Percentiles rank a stretch among this genome's conserved stretches.
Conservation (phyloP, 768 basidiomycete species). For the Chiua virens region DNA sequence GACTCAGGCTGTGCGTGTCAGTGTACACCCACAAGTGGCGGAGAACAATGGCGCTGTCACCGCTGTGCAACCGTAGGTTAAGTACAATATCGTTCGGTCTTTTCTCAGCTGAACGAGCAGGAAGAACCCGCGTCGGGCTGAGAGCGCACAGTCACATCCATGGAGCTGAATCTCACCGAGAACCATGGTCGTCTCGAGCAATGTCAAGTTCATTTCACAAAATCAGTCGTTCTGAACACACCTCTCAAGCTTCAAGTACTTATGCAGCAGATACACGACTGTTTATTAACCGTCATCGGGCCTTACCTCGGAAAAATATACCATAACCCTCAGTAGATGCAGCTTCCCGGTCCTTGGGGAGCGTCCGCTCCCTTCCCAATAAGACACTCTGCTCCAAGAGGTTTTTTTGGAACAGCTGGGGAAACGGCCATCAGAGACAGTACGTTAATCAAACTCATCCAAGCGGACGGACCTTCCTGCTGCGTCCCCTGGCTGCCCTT, state of each 20-base stretch:
- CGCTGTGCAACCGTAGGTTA: neutral
- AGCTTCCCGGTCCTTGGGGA: slow-evolving; percentile 4
- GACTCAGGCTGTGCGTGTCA: slow-evolving; percentile 6
- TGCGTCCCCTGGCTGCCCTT: neutral
- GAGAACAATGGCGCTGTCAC: neutral
- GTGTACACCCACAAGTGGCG: neutral
- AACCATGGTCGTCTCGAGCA: no score
- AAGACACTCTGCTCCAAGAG: neutral
- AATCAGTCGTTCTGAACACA: no score
- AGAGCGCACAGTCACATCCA: no score
- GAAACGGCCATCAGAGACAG: neutral
- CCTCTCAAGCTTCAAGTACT: no score
- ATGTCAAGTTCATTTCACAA: no score
- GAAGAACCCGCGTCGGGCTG: no score
- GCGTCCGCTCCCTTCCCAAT: slow-evolving; percentile 1
- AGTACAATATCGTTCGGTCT: no score
- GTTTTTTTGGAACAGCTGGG: neutral
- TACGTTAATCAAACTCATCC: neutral
- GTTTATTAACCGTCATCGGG: neutral
- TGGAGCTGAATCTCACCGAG: no score
- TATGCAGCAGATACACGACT: no score
- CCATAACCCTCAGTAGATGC: neutral
- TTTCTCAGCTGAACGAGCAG: neutral
- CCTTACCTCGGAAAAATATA: neutral
- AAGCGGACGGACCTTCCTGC: slow-evolving; percentile 2